A percentile compares a stretch with the other conserved stretches of the same genome.
Conservation (phyloP, 257 asterid genomes). For the Verbascum thapsus region DNA sequence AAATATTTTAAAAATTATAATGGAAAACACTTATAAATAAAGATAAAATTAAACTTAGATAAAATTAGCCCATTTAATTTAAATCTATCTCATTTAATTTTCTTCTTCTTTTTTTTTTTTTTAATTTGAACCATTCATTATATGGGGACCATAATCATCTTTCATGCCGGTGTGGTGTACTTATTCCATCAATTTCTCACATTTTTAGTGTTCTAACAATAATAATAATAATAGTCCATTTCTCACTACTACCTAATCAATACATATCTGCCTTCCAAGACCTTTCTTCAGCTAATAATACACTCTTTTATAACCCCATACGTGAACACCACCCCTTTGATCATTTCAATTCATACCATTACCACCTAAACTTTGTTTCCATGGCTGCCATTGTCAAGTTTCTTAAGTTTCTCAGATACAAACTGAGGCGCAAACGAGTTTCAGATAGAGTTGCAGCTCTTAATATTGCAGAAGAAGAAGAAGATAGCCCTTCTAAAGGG, state of each 20-base stretch:
- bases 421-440: constrained; percentile 26
- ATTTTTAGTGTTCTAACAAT: too few relatives aligned
- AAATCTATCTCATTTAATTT: too few relatives aligned
- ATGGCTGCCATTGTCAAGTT: constrained; percentile 30
- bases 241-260: too few relatives aligned
- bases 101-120: too few relatives aligned
- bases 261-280: too few relatives aligned
- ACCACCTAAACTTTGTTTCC: background rate
- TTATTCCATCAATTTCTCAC: constrained; percentile 2
- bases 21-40: too few relatives aligned
- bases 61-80: background rate
- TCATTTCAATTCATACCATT: background rate
- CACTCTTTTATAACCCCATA: background rate
- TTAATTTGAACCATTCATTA: too few relatives aligned
- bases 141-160: constrained; percentile 25
- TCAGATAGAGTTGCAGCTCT: constrained; percentile 22
- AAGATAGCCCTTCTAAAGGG: too few relatives aligned
- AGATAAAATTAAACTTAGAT: too few relatives aligned
- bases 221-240: too few relatives aligned
- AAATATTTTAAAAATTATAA: too few relatives aligned
- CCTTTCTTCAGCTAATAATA: background rate
- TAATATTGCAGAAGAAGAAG: constrained; percentile 17
- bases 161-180: background rate
- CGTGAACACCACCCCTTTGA: too few relatives aligned
- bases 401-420: constrained; percentile 28